A percentile compares a stretch with the other conserved stretches of the same genome.
Evolutionary conservation across 2,329 filamentous ascomycete genomes (phyloP).

Genomic region (Pseudonectria foliicola): DNA sequence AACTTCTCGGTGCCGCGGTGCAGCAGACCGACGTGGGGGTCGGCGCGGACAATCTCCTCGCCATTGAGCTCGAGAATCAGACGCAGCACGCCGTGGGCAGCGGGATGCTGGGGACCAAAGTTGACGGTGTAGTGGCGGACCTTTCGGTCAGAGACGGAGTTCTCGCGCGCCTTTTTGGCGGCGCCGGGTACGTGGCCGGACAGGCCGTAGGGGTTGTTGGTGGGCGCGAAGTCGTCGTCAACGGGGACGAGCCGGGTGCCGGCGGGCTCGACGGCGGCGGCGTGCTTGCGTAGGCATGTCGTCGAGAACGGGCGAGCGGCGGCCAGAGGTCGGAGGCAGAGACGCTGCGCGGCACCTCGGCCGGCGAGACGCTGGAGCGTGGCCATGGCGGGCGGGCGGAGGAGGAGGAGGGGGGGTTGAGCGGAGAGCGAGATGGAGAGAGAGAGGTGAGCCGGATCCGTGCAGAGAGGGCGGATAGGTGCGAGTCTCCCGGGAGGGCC

Average conservation of each 20-base stretch:
- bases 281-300: conserved; percentile 55
- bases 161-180: conserved; percentile 41
- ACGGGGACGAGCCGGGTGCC: conserved; percentile 59
- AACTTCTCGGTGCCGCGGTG: conserved; percentile 98
- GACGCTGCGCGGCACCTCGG: conserved; percentile 61
- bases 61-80: conserved; percentile 96
- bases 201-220: conserved; percentile 43
- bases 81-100: conserved; percentile 94
- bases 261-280: conserved; percentile 38
- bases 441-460: conserved; percentile 20
- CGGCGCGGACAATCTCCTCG: conserved; percentile 93
- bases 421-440: conserved; percentile 20
- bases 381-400: conserved; percentile 50
- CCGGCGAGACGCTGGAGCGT: conserved; percentile 66
- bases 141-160: conserved; percentile 60
- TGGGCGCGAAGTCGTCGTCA: conserved; percentile 55
- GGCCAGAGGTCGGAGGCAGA: conserved; percentile 46
- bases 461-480: conserved; percentile 21
- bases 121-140: conserved; percentile 99
- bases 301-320: conserved; percentile 58
- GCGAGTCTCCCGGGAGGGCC: conserved; percentile 26
- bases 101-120: conserved; percentile 97
- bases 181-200: conserved; percentile 33
- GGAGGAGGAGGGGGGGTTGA: conserved; percentile 14
- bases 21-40: conserved; percentile 93